Base-by-base conservation (phyloP, 768 basidiomycete genomes). In the Lanmaoa pseudosensibilis region DNA sequence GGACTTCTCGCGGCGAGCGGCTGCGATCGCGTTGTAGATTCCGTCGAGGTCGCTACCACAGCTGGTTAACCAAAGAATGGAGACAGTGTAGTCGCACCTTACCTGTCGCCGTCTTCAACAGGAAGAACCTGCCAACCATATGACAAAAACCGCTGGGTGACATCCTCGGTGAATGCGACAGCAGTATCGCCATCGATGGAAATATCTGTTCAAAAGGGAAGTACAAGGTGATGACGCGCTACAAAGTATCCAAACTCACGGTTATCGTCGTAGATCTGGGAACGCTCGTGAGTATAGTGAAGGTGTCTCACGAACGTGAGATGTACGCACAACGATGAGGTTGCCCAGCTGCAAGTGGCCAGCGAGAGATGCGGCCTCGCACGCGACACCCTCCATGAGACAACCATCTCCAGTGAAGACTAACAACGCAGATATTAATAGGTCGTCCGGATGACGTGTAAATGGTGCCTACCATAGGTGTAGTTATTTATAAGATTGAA, bases 371-470 rank as follows among this genome's bases (percentile, higher is more conserved):
- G 90, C 88, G 39, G 95, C 93, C 73, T 98, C 95, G 60, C 83
- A 82, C n/a, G 94, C 83, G 62, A 98, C 87, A 80, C 95, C 95
- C 75, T 98, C 95, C 90, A 95, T 94, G 52, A 98, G 80, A 76
- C 95, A 98, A 45, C 95, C 95, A 74, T 98, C 95, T 66, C 95
- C 95, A 57, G 84, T 81, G 78, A 97, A 96, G 50, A 89, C 92
- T 92, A 12, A 49, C 25, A 58, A 19, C 50, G 47, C 52, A 9
- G 56, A 46, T 21, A 49, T 56, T 48, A 51, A 54, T 50, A 34
- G 48, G 11, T 32, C n/a, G 48, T 21, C 34, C 43, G 19, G 37
- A 50, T 49, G 52, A 48, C 37, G 12, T 18, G 33, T 43, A 15
- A 32, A 49, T 52, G 46, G n/a, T 3, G 48, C 72, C 50, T 63